phyloP scores from a whole-genome alignment of 768 basidiomycete species.

The Amanita muscaria region DNA sequence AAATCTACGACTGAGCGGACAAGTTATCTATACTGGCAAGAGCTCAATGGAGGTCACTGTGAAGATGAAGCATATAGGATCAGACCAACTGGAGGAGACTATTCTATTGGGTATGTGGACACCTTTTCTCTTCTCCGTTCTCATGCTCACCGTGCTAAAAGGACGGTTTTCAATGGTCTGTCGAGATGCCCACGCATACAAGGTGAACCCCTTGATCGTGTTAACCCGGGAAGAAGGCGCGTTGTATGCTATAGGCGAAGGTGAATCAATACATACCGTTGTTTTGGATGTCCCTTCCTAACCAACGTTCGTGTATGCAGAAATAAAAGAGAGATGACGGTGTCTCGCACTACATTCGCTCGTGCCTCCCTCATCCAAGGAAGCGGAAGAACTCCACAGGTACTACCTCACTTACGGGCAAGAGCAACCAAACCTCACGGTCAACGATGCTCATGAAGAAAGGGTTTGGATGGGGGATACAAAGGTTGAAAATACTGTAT shows the following conservation, averaged over 20 bases:
- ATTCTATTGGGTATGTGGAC: slow-evolving; percentile 49
- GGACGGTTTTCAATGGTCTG: slow-evolving; percentile 92
- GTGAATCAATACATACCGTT: slow-evolving; percentile 26
- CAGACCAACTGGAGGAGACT: slow-evolving; percentile 43
- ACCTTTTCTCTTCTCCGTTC: neutral
- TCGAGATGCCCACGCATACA: slow-evolving; percentile 52
- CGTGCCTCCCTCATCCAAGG: slow-evolving; percentile 64
- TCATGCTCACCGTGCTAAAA: slow-evolving; percentile 19
- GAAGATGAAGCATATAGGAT: slow-evolving; percentile 62
- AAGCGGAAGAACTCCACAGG: slow-evolving; percentile 61
- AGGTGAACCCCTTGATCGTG: slow-evolving; percentile 55
- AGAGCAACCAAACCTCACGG: slow-evolving; percentile 11
- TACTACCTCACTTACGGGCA: slow-evolving; percentile 57
- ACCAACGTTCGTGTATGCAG: slow-evolving; percentile 23
- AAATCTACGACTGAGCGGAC: slow-evolving; percentile 71
- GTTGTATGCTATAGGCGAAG: slow-evolving; percentile 59
- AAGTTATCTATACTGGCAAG: slow-evolving; percentile 69
- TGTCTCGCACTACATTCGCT: slow-evolving; percentile 49
- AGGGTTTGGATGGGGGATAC: slow-evolving; percentile 74
- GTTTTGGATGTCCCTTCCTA: neutral
- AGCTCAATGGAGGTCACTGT: slow-evolving; percentile 84
- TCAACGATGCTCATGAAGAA: slow-evolving; percentile 17
- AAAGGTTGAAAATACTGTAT: slow-evolving; percentile 52
- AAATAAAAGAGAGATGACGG: slow-evolving; percentile 51
- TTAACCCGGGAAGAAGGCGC: slow-evolving; percentile 53